Base-by-base conservation (phyloP, 1,139 yeast genomes). In the Yamadazyma atmosphaerica region DNA sequence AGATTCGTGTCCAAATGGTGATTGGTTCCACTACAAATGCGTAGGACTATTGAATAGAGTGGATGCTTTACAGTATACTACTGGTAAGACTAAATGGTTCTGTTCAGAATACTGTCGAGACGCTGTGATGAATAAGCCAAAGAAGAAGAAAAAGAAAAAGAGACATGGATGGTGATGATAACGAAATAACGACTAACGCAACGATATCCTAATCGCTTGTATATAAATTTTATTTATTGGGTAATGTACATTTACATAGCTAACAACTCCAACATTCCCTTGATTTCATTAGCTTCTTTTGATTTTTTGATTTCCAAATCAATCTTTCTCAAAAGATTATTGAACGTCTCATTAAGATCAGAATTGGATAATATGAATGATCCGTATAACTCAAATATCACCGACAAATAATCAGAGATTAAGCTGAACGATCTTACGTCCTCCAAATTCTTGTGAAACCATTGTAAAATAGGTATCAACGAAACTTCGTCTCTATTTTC, bases 231-330 rank as follows among this genome's bases (percentile, higher is more conserved):
- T 17, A 32, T 13, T 34, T 27, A 32, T 25, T 31, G 32, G 34
- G 35, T 40, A 38, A 46, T 43, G 35, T 40, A 43, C 46, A 45
- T 35, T 23, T 34, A 41, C 33, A 72, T 74, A 38, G 79, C 79
- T 51, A 90, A 72, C 49, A 92, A 64, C 61, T 88, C 94, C 52
- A 92, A 72, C 98, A 92, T 92, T 43, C 98, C 98, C 52, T 86
- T 88, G 36, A 92, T 81, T 57, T 81, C 85, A 60, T 83, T 85
- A 7, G 98, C 96, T 58, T 90, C 96, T 56, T 81, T 80, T 34
- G 96, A 87, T 54, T 84, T 83, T 42, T 72, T 74, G 30, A 89
- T 80, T 63, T 90, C 97, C 26, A 66, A 58, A 42, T 76, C 76
- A 32, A 90, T 74, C 53, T 79, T 79, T 52, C 74, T 75, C 52